Evolutionary conservation across 2,329 filamentous ascomycete species (phyloP), one percentile per base, ranked within the genome.

Genomic region (Xylogone sp.): DNA sequence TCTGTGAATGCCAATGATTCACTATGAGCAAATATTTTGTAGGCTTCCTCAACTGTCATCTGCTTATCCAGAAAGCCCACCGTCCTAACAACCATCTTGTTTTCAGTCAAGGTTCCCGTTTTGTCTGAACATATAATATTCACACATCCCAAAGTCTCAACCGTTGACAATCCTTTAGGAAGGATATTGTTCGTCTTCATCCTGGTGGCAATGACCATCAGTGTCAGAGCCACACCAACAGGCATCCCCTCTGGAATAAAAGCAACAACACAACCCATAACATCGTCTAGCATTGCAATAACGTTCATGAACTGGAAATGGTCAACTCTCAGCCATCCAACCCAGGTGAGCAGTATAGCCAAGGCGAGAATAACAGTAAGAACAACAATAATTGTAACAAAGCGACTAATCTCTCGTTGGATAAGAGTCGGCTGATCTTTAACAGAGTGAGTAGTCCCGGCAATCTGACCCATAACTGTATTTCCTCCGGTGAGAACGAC

Each of bases 401-500:
- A 76, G 21, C 71, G 71, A 24, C 59, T 66, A 29, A 76, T 75
- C 56, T 76, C 73, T 3, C 53, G 55, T 48, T 71, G 72, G 42
- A 74, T 73, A 6, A 72, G 62, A 0, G 66, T 73, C 77, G 61
- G 71, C 77, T 51, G 77, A 73, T 60, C 75, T 77, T 21, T 81
- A 79, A 49, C 84, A 82, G 43, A 92, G 75, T 73, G 70, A 9
- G 69, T 58, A 58, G 87, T 76, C 13, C 13, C 13, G 27, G 88
- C 87, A 60, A 91, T 90, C 62, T 83, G 83, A 60, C 88, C 88
- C 49, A 91, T 84, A 68, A 90, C 84, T 20, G 87, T 91, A 53
- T 77, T 68, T 85, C 90, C 88, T 43, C 82, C 86, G n/a, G 82
- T 87, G 24, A 81, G 77, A 47, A 84, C 78, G 45, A 89, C 85